A percentile compares a stretch with the other conserved stretches of the same genome.
Conservation (phyloP, 805 yeast species). For the Metschnikowia drakensbergensis region DNA sequence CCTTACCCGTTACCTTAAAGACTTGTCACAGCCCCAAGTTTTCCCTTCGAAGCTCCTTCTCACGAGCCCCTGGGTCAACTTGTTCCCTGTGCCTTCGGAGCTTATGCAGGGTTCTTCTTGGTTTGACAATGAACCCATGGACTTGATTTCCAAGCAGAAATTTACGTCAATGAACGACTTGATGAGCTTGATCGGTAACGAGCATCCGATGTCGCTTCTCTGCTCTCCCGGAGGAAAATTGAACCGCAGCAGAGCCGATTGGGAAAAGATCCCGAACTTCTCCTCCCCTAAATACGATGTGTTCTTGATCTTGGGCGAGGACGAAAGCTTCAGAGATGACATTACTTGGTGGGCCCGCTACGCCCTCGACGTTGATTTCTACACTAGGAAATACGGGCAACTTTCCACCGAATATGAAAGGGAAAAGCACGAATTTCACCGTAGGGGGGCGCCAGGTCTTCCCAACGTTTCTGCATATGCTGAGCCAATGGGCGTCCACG, state of each 20-base stretch:
- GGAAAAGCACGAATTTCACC: slow-evolving; percentile 22
- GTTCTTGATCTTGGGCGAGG: slow-evolving; percentile 38
- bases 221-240: slow-evolving; percentile 25
- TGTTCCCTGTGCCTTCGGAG: slow-evolving; percentile 22
- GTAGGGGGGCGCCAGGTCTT: slow-evolving; percentile 14
- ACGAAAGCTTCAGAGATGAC: slow-evolving; percentile 41
- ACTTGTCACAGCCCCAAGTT: slow-evolving; percentile 7
- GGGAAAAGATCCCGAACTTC: slow-evolving; percentile 32
- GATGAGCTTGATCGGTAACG: slow-evolving; percentile 9
- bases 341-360: slow-evolving; percentile 32
- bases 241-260: slow-evolving; percentile 25
- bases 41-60: slow-evolving; percentile 28
- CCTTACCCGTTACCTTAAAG: slow-evolving; percentile 27
- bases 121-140: slow-evolving; percentile 24
- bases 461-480: slow-evolving; percentile 20
- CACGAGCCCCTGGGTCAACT: slow-evolving; percentile 39
- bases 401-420: slow-evolving; percentile 19
- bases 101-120: slow-evolving; percentile 31
- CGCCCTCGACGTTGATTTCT: slow-evolving; percentile 21
- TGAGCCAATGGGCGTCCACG: slow-evolving; percentile 20
- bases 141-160: slow-evolving; percentile 13
- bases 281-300: slow-evolving; percentile 24
- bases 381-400: slow-evolving; percentile 21
- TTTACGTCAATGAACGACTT: slow-evolving; percentile 10
- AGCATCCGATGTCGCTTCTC: slow-evolving; percentile 15